Evolutionary conservation across 1,284 basidiomycete species (phyloP), one percentile per base, ranked within the genome.

Genomic region (Taiwanofungus camphoratus): DNA sequence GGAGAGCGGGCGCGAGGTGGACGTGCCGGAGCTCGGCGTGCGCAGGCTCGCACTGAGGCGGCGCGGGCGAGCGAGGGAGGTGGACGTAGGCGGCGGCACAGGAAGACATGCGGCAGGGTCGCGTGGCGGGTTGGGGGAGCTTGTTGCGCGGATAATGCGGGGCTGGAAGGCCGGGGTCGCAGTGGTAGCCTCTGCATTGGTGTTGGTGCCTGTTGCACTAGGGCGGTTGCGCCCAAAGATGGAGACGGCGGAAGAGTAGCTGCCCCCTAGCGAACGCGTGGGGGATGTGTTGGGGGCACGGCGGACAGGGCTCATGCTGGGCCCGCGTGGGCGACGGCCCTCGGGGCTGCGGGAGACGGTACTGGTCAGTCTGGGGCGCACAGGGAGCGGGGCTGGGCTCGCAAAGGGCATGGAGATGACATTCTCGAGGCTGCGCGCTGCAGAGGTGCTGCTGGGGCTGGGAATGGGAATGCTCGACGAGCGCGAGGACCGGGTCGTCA

Each of bases 381-480:
- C 16, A 34, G 39, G 11, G 12, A 19, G 18, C 5, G 54, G 30
- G n/a, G 41, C 33, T 52, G 61, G 41, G 55, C 48, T 20, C n/a
- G 72, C 60, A 21, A 77, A 72, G 4, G 79, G 77, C 49, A 82
- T 76, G 24, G 77, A 69, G 26, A 85, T 75, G 36, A 77, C 69
- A 41, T 73, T 73, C 58, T 87, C 77, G 48, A 84, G 73, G 48
- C 74, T 76, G 45, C 79, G 71, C 45, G 68, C 62, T 21, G 75
- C 66, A 18, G 73, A 67, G 24, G 26, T 15, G 7, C 33, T 15
- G 13, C 68, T 65, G 13, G 71, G 67, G 13, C n/a, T n/a, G n/a
- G 77, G 76, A 44, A 82, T 76, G 26, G 81, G 76, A 55, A 83
- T 81, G 54, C 73, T 82, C 18, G 79, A 68, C 0, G 80, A 77